phyloP scores from a whole-genome alignment of 768 basidiomycete genomes.

The Hypholoma sublateritium region DNA sequence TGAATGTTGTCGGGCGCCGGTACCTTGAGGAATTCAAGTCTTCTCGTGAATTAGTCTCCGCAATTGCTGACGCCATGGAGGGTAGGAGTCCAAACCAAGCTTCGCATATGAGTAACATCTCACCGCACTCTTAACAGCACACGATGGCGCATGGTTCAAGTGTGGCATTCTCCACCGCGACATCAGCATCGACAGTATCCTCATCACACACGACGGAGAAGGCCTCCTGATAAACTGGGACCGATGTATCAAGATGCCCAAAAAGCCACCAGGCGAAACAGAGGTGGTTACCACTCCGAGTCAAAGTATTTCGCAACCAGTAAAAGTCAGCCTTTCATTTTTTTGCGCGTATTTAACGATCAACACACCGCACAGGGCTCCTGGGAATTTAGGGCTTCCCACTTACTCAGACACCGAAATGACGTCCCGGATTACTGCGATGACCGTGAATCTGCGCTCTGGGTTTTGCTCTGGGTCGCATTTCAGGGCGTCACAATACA shows the following conservation, averaged over 20 bases:
- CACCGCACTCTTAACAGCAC: slow-evolving; percentile 14
- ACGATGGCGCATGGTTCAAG: slow-evolving; percentile 13
- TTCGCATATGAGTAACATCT: no score
- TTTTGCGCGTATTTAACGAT: not conserved
- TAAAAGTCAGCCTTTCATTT: slow-evolving; percentile 6
- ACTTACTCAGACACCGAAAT: slow-evolving; percentile 10
- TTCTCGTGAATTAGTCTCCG: slow-evolving; percentile 13
- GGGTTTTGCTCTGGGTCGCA: slow-evolving; percentile 7
- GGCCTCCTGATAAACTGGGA: slow-evolving; percentile 27
- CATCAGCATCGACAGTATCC: slow-evolving; percentile 24
- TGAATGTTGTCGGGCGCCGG: slow-evolving; percentile 4
- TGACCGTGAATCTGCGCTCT: slow-evolving; percentile 30
- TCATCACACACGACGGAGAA: slow-evolving; percentile 15
- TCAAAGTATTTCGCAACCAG: slow-evolving; percentile 8
- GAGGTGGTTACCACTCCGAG: no score
- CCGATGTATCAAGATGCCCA: not conserved
- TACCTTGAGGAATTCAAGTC: slow-evolving; percentile 2
- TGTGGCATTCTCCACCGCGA: slow-evolving; percentile 25
- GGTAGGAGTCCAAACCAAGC: slow-evolving; percentile 6
- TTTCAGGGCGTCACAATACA: not conserved
- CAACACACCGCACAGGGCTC: no score
- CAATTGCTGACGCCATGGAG: slow-evolving; percentile 17
- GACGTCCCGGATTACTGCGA: slow-evolving; percentile 22
- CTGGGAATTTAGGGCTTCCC: slow-evolving; percentile 30
- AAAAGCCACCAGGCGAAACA: not conserved